Evolutionary conservation across 148 eudicot genomes (phyloP), one percentile per base, ranked within the genome.

Genomic region (Rhododendron simsii): DNA sequence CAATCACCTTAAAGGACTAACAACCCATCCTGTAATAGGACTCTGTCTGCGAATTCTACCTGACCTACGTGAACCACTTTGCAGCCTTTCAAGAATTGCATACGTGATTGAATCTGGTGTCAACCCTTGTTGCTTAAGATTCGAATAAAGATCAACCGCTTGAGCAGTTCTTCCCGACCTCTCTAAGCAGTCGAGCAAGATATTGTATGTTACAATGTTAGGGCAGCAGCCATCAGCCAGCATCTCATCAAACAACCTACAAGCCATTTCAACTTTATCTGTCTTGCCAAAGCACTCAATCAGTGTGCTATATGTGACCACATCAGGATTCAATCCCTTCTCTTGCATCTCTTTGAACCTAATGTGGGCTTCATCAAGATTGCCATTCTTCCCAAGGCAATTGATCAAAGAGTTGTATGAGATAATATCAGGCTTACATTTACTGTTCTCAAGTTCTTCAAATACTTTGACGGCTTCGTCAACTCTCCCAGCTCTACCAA

Each of bases 261-360:
- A 88, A 28, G 99, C 98, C 98, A 95, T 96, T 74, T 95, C 99
- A 81, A 96, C 98, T 91, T 90, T 95, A 81, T 95, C 96, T 2
- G 94, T 85, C 91, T 96, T 96, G 15, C 98, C 98, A 91, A 96
- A 96, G 88, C 99, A 95, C 92, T 96, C 99, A 7, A 96, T 96
- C 21, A 96, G 91, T 15, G 98, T 96, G 89, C 99, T 96, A 81
- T 91, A 96, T 1, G 99, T 94, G 74, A 96, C 92, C 44, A 96
- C 99, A 88, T 96, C 98, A 67, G 99, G 98, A 84, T 89, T 93
- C 81, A 95, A 84, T 16, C 98, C 98, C 89, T 91, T 96, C 87
- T 96, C 99, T 86, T 92, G 95, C 99, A 96, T 96, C 87, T 96
- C 99, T 85, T 87, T 92, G 86, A 96, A 94, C 87, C 94, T 94